Conservation (phyloP, 306 rosid species). For the Begonia peltatifolia region DNA sequence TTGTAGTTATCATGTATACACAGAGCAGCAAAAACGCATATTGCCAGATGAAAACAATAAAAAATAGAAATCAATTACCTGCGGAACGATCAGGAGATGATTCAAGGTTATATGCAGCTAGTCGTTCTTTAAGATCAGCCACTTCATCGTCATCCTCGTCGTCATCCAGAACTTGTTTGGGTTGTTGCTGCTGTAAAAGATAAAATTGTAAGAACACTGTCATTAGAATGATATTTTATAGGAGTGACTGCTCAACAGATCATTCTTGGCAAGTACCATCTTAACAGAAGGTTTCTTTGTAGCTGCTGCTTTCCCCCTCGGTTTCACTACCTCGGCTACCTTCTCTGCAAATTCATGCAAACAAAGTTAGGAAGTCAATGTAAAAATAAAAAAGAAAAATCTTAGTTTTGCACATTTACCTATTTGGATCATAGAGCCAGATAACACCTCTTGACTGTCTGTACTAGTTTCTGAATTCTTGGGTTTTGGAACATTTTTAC, state of each 20-base stretch:
- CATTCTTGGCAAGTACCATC: constrained; percentile 14
- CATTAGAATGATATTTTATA: background rate
- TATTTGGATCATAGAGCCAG: constrained; percentile 39
- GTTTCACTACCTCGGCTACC: constrained; percentile 30
- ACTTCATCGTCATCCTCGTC: constrained; percentile 39
- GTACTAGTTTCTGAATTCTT: constrained; percentile 30
- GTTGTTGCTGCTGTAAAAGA: constrained; percentile 20
- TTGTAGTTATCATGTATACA: too few relatives aligned
- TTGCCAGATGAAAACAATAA: too few relatives aligned
- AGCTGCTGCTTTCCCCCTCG: constrained; percentile 38
- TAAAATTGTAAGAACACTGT: background rate
- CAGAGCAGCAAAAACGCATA: too few relatives aligned
- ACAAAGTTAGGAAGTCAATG: background rate
- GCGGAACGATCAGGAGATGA: constrained; percentile 50
- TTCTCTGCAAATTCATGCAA: constrained; percentile 18
- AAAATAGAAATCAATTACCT: constrained; percentile 19
- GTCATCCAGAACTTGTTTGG: constrained; percentile 10
- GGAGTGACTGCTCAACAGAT: too few relatives aligned
- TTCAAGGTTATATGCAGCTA: constrained; percentile 76
- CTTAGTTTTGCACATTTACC: constrained; percentile 26
- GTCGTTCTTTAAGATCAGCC: constrained; percentile 72
- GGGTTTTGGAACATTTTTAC: constrained; percentile 53
- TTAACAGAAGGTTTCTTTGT: constrained; percentile 36
- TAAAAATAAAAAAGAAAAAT: background rate
- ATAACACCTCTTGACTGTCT: constrained; percentile 19